Conservation (phyloP, 169 alveolate genomes). For the Plasmodium berghei region DNA sequence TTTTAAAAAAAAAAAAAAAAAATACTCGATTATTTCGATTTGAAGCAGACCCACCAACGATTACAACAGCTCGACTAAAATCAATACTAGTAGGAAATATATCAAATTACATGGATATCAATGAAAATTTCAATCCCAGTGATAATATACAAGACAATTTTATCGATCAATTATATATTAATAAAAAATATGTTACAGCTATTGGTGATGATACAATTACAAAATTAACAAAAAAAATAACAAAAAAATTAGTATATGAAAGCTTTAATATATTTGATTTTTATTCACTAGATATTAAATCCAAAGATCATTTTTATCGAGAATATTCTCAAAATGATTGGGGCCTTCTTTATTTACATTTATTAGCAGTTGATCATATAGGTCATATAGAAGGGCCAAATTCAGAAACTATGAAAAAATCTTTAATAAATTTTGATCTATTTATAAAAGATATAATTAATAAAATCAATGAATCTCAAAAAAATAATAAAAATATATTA, state of each 20-base stretch:
- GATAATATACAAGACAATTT: slow-evolving; percentile 51
- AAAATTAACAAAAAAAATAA: slow-evolving; percentile 20
- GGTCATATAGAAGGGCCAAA: slow-evolving; percentile 79
- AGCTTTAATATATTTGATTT: slow-evolving; percentile 72
- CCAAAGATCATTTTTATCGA: slow-evolving; percentile 54
- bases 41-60: slow-evolving; percentile 81
- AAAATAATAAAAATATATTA: slow-evolving; percentile 59
- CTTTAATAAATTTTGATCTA: slow-evolving; percentile 76
- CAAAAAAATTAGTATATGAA: slow-evolving; percentile 52
- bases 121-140: slow-evolving; percentile 32
- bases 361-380: slow-evolving; percentile 83
- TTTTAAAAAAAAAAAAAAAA: slow-evolving; percentile 72
- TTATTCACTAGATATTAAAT: slow-evolving; percentile 25
- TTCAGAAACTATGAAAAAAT: slow-evolving; percentile 73
- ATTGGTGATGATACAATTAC: slow-evolving; percentile 71
- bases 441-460: slow-evolving; percentile 75
- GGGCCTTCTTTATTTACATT: slow-evolving; percentile 75
- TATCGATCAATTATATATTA: slow-evolving; percentile 35
- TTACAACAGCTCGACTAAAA: slow-evolving; percentile 79
- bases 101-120: slow-evolving; percentile 76
- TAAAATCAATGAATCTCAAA: slow-evolving; percentile 28
- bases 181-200: slow-evolving; percentile 43
- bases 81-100: slow-evolving; percentile 79
- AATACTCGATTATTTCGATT: slow-evolving; percentile 76
- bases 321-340: slow-evolving; percentile 56